Evolutionary conservation across 202 grass and related monocot species (phyloP).

Genomic region (Thinopyrum obtusiflorum): DNA sequence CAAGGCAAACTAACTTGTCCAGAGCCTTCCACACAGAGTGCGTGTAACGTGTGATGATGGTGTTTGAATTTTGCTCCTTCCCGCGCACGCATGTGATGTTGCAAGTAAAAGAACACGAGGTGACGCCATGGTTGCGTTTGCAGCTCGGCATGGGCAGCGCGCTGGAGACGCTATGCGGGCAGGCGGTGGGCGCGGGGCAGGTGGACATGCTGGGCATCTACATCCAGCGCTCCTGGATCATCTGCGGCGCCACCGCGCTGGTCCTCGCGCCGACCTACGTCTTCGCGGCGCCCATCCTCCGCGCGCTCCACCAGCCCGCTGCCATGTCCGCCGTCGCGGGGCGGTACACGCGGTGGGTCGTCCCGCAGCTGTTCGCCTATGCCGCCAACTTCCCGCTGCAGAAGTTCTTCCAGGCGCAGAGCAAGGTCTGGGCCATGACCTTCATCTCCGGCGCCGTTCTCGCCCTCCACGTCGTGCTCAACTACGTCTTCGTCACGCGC

Average conservation of each 20-base stretch:
- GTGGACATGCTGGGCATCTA: constrained; percentile 59
- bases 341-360: constrained; percentile 38
- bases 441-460: constrained; percentile 50
- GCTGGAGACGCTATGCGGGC: constrained; percentile 73
- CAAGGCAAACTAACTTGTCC: too few relatives aligned
- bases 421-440: constrained; percentile 63
- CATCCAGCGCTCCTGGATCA: constrained; percentile 69
- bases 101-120: neutral
- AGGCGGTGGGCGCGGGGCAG: constrained; percentile 64
- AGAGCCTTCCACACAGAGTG: too few relatives aligned
- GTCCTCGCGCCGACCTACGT: constrained; percentile 43
- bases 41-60: too few relatives aligned
- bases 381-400: constrained; percentile 72
- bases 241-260: constrained; percentile 47
- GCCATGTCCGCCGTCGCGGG: constrained; percentile 44
- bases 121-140: neutral
- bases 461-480: constrained; percentile 52
- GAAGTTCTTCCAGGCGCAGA: constrained; percentile 79
- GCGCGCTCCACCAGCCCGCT: constrained; percentile 34
- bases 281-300: constrained; percentile 47
- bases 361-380: constrained; percentile 63
- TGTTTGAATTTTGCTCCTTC: neutral
- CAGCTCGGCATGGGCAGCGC: constrained; percentile 77
- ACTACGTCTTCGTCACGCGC: constrained; percentile 48
- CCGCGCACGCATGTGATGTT: neutral